Percentiles rank a stretch among this genome's conserved stretches.
phyloP scores from a whole-genome alignment of 2,329 filamentous ascomycete genomes.

The Parascedosporium putredinis region DNA sequence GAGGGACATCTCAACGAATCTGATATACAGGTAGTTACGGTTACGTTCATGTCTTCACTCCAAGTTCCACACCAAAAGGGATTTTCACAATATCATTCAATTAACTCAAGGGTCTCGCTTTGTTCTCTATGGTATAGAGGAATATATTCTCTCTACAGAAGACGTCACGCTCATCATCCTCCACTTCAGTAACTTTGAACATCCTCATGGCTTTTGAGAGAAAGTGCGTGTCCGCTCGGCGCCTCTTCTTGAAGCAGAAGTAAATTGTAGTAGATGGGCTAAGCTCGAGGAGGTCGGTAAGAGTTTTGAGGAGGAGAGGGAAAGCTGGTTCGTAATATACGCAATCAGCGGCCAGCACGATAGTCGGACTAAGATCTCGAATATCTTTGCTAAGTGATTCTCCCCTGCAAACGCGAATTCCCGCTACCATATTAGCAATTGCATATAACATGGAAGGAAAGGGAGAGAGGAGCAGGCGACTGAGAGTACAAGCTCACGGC shows the following conservation, averaged over 20 bases:
- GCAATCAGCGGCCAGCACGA: constrained; percentile 91
- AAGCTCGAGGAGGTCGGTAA: constrained; percentile 62
- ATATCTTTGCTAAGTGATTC: constrained; percentile 45
- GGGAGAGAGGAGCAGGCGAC: too few species aligned
- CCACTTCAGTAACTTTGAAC: constrained; percentile 52
- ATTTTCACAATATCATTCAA: too few species aligned
- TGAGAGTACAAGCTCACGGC: too few species aligned
- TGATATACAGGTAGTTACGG: too few species aligned
- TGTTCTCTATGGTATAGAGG: constrained; percentile 48
- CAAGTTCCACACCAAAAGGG: too few species aligned
- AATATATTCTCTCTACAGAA: constrained; percentile 51
- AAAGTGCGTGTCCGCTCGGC: constrained; percentile 69
- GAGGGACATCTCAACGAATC: too few species aligned
- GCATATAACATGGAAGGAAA: too few species aligned
- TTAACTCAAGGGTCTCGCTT: constrained; percentile 20
- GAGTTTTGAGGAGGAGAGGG: constrained; percentile 69
- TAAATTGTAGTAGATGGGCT: constrained; percentile 55
- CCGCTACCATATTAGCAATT: too few species aligned
- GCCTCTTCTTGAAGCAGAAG: constrained; percentile 93
- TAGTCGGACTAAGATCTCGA: constrained; percentile 51
- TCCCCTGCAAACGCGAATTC: constrained; percentile 34
- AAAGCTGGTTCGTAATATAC: constrained; percentile 97
- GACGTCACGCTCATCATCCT: constrained; percentile 47
- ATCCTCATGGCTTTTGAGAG: constrained; percentile 59
- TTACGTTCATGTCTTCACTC: too few species aligned